A percentile compares a stretch with the other conserved stretches of the same genome.
phyloP scores from a whole-genome alignment of 2,329 filamentous ascomycete genomes.

The Tolypocladium amazonense region DNA sequence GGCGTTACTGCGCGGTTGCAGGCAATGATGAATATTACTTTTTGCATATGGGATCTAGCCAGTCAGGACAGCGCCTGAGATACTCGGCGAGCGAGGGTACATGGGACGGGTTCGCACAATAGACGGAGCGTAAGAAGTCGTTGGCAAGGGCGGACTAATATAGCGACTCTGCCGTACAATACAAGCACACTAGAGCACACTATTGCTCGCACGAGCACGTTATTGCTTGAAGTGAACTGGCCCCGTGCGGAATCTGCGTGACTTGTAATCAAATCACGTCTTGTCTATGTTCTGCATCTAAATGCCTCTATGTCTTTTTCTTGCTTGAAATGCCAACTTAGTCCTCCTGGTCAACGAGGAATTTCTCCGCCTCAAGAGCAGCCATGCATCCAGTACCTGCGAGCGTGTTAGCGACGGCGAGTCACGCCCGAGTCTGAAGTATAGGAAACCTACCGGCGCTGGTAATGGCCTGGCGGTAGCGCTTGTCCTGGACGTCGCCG shows the following conservation, averaged over 20 bases:
- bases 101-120: background rate
- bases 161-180: background rate
- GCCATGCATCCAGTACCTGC: constrained; percentile 88
- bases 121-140: background rate
- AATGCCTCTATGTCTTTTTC: background rate
- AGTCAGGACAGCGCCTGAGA: background rate
- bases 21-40: background rate
- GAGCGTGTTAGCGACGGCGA: background rate
- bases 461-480: constrained; percentile 94
- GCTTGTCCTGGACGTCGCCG: constrained; percentile 97
- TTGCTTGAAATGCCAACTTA: constrained; percentile 1
- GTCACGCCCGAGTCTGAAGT: background rate
- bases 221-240: background rate
- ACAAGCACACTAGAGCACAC: background rate
- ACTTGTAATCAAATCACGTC: background rate
- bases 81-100: background rate
- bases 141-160: background rate
- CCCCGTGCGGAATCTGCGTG: background rate
- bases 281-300: background rate
- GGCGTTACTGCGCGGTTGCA: background rate
- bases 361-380: constrained; percentile 92
- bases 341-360: constrained; percentile 65
- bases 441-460: constrained; percentile 61
- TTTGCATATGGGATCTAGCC: background rate
- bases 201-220: background rate